These are phyloP conservation scores for Leptographium lundbergii DNA, from an alignment of 2,329 filamentous ascomycete genomes.

Conservation along the genomic window DNA sequence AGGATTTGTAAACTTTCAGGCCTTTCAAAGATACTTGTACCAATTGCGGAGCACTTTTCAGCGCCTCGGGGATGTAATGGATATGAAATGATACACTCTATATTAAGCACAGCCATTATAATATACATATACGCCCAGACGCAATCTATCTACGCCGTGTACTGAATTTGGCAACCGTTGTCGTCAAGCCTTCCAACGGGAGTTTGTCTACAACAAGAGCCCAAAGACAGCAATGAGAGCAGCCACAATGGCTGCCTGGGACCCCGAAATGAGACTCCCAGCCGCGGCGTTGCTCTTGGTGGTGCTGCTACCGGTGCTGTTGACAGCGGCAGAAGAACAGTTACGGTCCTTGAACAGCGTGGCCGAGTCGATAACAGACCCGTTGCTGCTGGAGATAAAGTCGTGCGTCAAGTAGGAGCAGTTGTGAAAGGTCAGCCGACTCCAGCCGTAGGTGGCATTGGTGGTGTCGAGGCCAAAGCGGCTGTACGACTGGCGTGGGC, in stretches of 20 bases:
- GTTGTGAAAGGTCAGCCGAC: conserved; percentile 26
- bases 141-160: no score
- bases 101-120: no score
- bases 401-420: conserved; percentile 25
- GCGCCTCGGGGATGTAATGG: no score
- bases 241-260: neutral
- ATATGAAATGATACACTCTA: no score
- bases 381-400: conserved; percentile 20
- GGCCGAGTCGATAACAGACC: conserved; percentile 18
- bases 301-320: neutral
- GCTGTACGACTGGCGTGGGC: conserved; percentile 7
- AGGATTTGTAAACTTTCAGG: no score
- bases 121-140: no score
- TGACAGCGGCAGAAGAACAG: neutral
- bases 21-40: no score
- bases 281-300: neutral
- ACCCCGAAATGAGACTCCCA: neutral
- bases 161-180: no score
- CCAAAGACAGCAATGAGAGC: neutral
- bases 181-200: no score
- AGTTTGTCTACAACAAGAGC: neutral
- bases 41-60: no score
- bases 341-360: conserved; percentile 15
- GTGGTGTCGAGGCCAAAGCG: conserved; percentile 17
- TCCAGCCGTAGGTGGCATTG: conserved; percentile 24